Percentiles rank a stretch among this genome's conserved stretches.
Evolutionary conservation across 345 rosid genomes (phyloP).

Genomic region (Bretschneidera sinensis): DNA sequence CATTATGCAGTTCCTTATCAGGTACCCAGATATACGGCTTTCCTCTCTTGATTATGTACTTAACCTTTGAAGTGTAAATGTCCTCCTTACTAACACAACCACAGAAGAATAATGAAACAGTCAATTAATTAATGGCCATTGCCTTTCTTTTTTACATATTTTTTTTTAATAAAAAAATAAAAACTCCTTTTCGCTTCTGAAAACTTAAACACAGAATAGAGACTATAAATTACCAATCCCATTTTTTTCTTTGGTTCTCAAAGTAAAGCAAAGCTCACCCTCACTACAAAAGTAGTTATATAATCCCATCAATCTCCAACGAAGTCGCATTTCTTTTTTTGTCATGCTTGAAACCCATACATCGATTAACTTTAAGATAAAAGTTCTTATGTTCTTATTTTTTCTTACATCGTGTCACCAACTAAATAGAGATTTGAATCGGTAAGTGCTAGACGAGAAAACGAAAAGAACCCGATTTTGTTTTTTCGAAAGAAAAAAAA

Average conservation of each 20-base stretch:
- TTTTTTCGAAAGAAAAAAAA: neutral
- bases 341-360: neutral
- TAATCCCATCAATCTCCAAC: neutral
- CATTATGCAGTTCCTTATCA: constrained; percentile 69
- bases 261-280: neutral
- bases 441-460: too few species aligned
- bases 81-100: constrained; percentile 45
- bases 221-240: too few species aligned
- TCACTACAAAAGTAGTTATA: neutral
- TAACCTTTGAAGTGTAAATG: constrained; percentile 71
- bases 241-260: neutral
- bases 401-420: too few species aligned
- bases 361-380: neutral
- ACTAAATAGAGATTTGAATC: neutral
- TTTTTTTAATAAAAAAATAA: too few species aligned
- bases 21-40: constrained; percentile 84
- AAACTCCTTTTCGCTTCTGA: too few species aligned
- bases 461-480: neutral
- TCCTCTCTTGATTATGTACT: constrained; percentile 66
- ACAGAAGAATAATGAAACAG: neutral
- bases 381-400: too few species aligned
- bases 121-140: neutral
- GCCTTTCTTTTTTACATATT: too few species aligned
- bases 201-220: too few species aligned
- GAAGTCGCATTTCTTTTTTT: neutral